Evolutionary conservation across 2,329 filamentous ascomycete species (phyloP), one percentile per base, ranked within the genome.

Genomic region (Bipolaris victoriae): DNA sequence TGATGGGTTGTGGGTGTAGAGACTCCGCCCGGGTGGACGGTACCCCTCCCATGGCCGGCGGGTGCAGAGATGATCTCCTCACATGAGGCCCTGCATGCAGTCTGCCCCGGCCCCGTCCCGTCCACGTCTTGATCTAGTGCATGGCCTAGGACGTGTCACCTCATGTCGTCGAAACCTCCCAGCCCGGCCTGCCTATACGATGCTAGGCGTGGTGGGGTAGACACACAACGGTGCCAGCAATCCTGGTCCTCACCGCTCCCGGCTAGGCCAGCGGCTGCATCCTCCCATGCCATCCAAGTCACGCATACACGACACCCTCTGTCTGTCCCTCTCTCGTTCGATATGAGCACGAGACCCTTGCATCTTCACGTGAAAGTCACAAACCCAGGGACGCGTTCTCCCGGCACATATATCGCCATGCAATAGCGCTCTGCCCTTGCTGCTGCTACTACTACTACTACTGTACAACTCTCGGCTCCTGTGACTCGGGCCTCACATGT

Each of bases 221-320:
- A 40, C 3, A 18, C 11, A 39, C 35, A 11, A 10, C 10, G 7
- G 40, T 57, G 59, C 59, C 59, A 62, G 57, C 59, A 60, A 58
- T 60, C 54, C 52, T 44, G 24, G 49, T 52, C 50, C 53, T 62
- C 63, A 67, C 64, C 64, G 64, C 64, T 33, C 55, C 54, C 55
- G 43, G 61, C 47, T 58, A 59, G 63, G 54, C 58, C 56, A 60
- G 61, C 49, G 33, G 54, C 44, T 49, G 58, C 45, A 50, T 52
- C 56, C 46, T 54, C 47, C 29, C 39, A 52, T 16, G 44, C 40
- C 20, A 22, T 37, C 20, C 18, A 37, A 43, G 39, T 22, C 48
- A 37, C 41, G 31, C 41, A 41, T 31, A 20, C 54, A 43, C 29
- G 29, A 13, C 54, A 52, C 33, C 24, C 18, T 26, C 6, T 24